Percentiles rank a stretch among this genome's conserved stretches.
These are phyloP conservation scores for Jamesozyma lodderae DNA, from an alignment of 805 yeast genomes.

Conservation along the genomic window DNA sequence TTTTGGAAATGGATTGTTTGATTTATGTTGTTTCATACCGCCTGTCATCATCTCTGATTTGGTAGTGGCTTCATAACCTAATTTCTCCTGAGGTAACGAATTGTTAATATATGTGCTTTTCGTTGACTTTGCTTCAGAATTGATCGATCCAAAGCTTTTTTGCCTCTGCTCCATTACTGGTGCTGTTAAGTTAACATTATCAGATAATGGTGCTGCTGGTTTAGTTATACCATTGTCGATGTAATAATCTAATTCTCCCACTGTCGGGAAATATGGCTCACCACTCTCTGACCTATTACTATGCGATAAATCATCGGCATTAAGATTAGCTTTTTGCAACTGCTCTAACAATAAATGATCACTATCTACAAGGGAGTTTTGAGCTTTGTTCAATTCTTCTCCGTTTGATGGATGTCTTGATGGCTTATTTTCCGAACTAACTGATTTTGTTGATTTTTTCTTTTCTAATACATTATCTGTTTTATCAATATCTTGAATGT, in stretches of 20 bases:
- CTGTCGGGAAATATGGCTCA: slow-evolving; percentile 16
- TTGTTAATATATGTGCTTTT: slow-evolving; percentile 2
- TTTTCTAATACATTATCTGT: background rate
- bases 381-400: background rate
- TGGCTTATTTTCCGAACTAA: background rate
- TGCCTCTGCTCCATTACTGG: slow-evolving; percentile 11
- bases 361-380: background rate
- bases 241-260: slow-evolving; percentile 12
- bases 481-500: background rate
- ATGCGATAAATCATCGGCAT: background rate
- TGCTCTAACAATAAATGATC: background rate
- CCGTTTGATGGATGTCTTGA: slow-evolving; percentile 1
- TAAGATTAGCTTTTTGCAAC: background rate
- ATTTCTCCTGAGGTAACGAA: background rate
- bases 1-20: slow-evolving; percentile 31
- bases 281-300: background rate
- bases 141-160: slow-evolving; percentile 13
- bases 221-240: slow-evolving; percentile 4
- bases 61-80: slow-evolving; percentile 4
- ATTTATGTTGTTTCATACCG: slow-evolving; percentile 23
- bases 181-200: slow-evolving; percentile 3
- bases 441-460: background rate
- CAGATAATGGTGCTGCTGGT: too few relatives aligned
- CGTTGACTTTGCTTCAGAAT: slow-evolving; percentile 13
- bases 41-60: slow-evolving; percentile 2